Base-by-base conservation (phyloP, 2,329 filamentous ascomycete species). In the Fusarium subtropicale region DNA sequence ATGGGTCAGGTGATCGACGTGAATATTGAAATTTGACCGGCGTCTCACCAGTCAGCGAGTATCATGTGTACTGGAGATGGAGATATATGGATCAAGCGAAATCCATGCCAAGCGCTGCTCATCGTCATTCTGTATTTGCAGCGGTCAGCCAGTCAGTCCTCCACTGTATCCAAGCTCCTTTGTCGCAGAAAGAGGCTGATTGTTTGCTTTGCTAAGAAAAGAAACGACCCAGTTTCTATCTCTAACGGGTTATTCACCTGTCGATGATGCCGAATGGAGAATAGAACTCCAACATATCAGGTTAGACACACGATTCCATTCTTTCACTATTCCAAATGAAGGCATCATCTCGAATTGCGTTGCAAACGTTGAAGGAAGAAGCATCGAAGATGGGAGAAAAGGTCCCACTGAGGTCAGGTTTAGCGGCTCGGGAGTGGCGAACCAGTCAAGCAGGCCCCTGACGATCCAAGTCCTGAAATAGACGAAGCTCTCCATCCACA, bases 21-120 rank as follows among this genome's bases (percentile, higher is more conserved):
- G 74, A 62, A 72, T 72, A 76, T 76, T 74, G 68, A 76, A 76
- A 76, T 76, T 74, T 75, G 62, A 34, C 53, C 56, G 24, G 47
- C 47, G 47, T 45, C 61, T 65, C 52, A 64, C 56, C 50, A 56
- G 52, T 30, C 38, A 41, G 15, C 26, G 18, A 51, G 33, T 39
- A 51, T 51, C 33, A 51, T 30, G 26, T 13, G 11, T 46, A 22
- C n/a, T 39, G 18, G 34, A 38, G 18, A n/a, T 45, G 36, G 36
- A 39, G n/a, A 20, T 45, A 15, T 36, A 44, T 44, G 41, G 31
- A 28, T 41, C 38, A 60, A 48, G 39, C 20, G 33, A 47, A 44
- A 48, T 51, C 61, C 60, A 69, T 52, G 47, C 36, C 51, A 57
- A 69, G 61, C 54, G 52, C 15, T 48, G 57, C 45, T 55, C 39